phyloP scores from a whole-genome alignment of 176 grass and related monocot genomes.

The Calamus simplicifolius region DNA sequence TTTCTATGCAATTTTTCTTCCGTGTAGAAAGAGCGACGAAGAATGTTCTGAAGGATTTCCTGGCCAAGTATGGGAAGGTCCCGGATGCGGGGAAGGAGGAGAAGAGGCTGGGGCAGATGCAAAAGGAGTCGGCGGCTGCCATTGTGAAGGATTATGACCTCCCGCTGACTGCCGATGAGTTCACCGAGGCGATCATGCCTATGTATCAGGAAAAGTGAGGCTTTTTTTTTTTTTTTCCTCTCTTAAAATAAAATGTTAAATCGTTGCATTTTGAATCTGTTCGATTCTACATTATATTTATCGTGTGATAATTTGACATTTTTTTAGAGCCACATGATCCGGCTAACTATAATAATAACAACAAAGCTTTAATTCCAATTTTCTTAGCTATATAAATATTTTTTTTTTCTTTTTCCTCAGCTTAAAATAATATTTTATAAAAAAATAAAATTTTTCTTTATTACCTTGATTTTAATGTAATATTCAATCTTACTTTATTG shows the following conservation, averaged over 20 bases:
- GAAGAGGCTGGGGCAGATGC: conserved; percentile 67
- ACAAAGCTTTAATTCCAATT: no score
- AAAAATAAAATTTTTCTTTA: no score
- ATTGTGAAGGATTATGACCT: conserved; percentile 72
- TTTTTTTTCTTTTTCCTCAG: no score
- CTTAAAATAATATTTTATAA: no score
- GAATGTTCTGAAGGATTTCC: conserved; percentile 55
- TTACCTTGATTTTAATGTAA: no score
- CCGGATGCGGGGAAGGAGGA: conserved; percentile 51
- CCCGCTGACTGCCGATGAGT: conserved; percentile 54
- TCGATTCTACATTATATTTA: not conserved
- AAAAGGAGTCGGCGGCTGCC: conserved; percentile 45
- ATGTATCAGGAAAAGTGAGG: conserved; percentile 55
- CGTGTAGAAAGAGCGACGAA: conserved; percentile 55
- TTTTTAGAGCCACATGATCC: no score
- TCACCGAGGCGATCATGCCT: conserved; percentile 57
- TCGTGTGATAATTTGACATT: not conserved
- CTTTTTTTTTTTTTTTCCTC: conserved; percentile 3
- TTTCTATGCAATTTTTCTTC: not conserved
- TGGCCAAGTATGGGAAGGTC: conserved; percentile 52
- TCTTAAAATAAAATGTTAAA: not conserved
- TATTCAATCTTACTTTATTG: no score
- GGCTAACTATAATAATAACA: no score
- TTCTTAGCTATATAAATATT: no score
- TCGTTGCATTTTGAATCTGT: not conserved